Base-by-base conservation (phyloP, 352 stramenopile genomes). In the Pythium angustatum region DNA sequence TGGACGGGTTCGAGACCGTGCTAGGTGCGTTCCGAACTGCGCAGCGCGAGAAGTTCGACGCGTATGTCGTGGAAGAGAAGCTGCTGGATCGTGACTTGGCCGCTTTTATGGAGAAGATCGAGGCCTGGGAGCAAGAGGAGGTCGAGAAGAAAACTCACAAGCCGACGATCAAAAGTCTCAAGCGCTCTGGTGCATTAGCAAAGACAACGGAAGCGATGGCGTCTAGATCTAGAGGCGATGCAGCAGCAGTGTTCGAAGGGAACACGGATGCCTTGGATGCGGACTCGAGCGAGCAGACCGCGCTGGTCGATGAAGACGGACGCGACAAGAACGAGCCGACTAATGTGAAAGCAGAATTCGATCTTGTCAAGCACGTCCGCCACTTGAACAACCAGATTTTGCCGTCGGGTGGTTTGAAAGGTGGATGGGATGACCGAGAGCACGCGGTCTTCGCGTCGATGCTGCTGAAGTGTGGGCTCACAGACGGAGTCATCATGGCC, bases 351-450 rank as follows among this genome's bases (percentile, higher is more conserved):
- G 33, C 15, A 7, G 69, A 77, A 33, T 51, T 70, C 5, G 72
- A 74, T 30, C 63, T 89, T 48, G 65, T 89, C 17, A 60, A 75
- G 51, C 75, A 66, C 15, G 78, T 91, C 19, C 79, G 82, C 21
- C 30, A 58, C 19, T 34, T 91, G 8, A 85, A 91, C 52, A 68
- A 85, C 6, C 49, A 75, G 26, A 88, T 89, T 49, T 34, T 86
- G 30, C 64, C 78, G 15, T 83, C 78, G 22, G 82, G 82, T 19
- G 79, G 82, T 7, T 47, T 79, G 15, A 77, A 78, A 50, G 79
- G 78, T 17, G 81, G 77, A 0, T 91, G 81, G 83, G 83, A 91
- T 40, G 69, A 71, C 26, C 69, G 70, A 7, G 83, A 91, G 19
- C 81, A 90, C 45, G 67, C 63, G 0, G 27, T 73, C 14, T 91